These are phyloP conservation scores for Epichloe gansuensis DNA, from an alignment of 2,329 filamentous ascomycete species.

Conservation along the genomic window DNA sequence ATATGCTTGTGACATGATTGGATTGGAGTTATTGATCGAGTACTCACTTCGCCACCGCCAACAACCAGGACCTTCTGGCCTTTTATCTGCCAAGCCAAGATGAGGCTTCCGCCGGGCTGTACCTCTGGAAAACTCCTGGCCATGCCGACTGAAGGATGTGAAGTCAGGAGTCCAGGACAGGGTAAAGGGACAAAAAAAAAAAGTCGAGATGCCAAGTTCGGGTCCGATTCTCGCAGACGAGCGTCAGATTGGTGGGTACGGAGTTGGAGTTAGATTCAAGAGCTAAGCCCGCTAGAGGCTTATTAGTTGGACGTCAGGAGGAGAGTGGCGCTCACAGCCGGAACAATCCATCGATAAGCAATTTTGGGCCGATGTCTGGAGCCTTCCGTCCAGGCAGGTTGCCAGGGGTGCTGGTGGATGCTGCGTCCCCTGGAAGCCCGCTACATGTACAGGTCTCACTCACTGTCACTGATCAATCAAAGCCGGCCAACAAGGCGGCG, in stretches of 20 bases:
- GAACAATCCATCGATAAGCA: not conserved
- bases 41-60: constrained; percentile 78
- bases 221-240: not conserved
- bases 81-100: constrained; percentile 90
- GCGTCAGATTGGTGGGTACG: not conserved
- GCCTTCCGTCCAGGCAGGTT: no score
- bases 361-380: no score
- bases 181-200: not conserved
- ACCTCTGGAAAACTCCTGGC: constrained; percentile 56
- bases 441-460: not conserved
- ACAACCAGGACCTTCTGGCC: constrained; percentile 84
- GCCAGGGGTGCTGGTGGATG: not conserved
- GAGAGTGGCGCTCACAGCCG: not conserved
- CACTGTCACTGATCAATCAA: not conserved
- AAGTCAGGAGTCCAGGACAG: not conserved
- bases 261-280: not conserved
- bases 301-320: no score
- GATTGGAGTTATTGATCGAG: constrained; percentile 7
- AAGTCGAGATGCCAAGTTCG: not conserved
- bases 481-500: not conserved
- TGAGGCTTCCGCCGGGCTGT: constrained; percentile 82
- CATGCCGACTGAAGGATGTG: constrained; percentile 17
- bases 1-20: not conserved
- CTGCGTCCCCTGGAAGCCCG: not conserved
- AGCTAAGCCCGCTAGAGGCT: no score